Evolutionary conservation across 768 basidiomycete species (phyloP), one percentile per base, ranked within the genome.

Genomic region (Termitomyces sp.): DNA sequence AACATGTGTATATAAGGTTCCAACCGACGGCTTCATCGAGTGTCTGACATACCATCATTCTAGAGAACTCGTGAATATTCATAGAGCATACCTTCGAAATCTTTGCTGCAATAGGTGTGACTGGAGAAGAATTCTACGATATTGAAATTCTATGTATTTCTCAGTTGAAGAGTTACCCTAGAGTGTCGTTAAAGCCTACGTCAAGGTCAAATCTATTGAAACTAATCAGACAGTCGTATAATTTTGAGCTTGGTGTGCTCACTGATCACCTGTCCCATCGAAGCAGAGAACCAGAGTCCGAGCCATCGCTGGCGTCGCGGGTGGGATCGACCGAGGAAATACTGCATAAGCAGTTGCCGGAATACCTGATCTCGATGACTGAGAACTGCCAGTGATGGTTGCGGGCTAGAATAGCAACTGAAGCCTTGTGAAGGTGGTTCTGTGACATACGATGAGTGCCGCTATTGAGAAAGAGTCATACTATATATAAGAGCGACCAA

Each of bases 271-370:
- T 8, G 63, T 66, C 6, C 65, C 65, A 51, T 66, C 65, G 59
- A 85, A 85, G 63, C 81, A 83, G 20, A 84, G 67, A 16, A 85
- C 69, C 18, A 84, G 67, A 1, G 73, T 73, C 29, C 79, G 75
- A 8, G 31, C 22, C 12, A 18, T 49, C 28, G 24, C 50, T 6
- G 50, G 24, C 20, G 36, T 54, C 20, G 56, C n/a, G 1, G 60
- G 41, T 24, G 60, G 60, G 7, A 61, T 61, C 8, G 54, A 50
- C 29, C 18, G 47, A 18, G 56, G 56, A 34, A 58, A 48, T 3
- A 18, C 50, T 31, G 46, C 31, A 51, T 34, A 9, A 4, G 8
- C 6, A 15, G 29, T 12, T 20, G 9, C 29, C 22, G 20, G 2
- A 13, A 20, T 18, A 22, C 8, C 12, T n/a, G n/a, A n/a, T n/a